A percentile compares a stretch with the other conserved stretches of the same genome.
phyloP scores from a whole-genome alignment of 2,329 filamentous ascomycete genomes.

The Calonectria crousiana region DNA sequence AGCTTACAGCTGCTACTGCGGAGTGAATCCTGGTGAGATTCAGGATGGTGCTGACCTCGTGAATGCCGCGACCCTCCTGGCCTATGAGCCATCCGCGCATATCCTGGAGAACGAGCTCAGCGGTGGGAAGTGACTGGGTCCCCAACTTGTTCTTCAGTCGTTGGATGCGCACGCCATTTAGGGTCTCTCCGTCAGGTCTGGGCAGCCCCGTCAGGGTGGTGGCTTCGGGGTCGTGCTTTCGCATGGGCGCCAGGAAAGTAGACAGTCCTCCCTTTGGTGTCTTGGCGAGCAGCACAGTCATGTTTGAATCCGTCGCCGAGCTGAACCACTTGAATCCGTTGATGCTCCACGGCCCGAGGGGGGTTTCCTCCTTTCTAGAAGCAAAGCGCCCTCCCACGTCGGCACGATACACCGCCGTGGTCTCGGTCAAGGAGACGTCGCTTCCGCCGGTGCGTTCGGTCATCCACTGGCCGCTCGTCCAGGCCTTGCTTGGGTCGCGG shows the following conservation, averaged over 20 bases:
- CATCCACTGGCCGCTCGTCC: slow-evolving; percentile 86
- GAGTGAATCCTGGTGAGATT: slow-evolving; percentile 75
- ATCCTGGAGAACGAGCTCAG: slow-evolving; percentile 75
- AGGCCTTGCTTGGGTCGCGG: slow-evolving; percentile 62
- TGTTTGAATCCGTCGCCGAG: slow-evolving; percentile 51
- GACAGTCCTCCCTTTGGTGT: slow-evolving; percentile 52
- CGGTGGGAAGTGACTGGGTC: slow-evolving; percentile 77
- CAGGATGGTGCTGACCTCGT: slow-evolving; percentile 76
- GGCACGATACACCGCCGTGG: slow-evolving; percentile 58
- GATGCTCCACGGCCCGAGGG: slow-evolving; percentile 70
- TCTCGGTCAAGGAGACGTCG: slow-evolving; percentile 77
- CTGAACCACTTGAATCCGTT: slow-evolving; percentile 75
- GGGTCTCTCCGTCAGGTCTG: slow-evolving; percentile 51
- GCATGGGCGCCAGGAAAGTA: slow-evolving; percentile 73
- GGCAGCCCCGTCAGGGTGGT: slow-evolving; percentile 45
- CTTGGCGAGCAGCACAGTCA: slow-evolving; percentile 74
- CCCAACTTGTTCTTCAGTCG: slow-evolving; percentile 80
- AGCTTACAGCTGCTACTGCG: slow-evolving; percentile 63
- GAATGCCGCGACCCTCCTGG: slow-evolving; percentile 73
- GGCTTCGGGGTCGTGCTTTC: slow-evolving; percentile 53
- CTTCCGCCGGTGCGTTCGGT: slow-evolving; percentile 78
- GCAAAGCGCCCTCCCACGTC: not conserved
- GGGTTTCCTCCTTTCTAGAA: slow-evolving; percentile 39
- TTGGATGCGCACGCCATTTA: slow-evolving; percentile 77
- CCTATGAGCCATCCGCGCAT: slow-evolving; percentile 77